Base-by-base conservation (phyloP, 768 basidiomycete genomes). In the Collybia mongolica region DNA sequence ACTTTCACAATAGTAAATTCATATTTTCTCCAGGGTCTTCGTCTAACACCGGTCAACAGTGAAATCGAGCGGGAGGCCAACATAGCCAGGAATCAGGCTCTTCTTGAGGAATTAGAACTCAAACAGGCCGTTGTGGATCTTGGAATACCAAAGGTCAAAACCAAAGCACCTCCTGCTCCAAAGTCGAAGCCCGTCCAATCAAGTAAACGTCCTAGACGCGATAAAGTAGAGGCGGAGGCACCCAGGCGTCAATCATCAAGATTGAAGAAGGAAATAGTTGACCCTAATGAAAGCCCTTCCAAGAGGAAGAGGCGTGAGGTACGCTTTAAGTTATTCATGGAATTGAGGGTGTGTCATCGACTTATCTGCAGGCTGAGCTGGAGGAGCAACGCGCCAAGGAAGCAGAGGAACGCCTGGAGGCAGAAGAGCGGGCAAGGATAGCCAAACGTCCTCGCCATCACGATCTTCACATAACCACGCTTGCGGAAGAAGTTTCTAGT, bases 21-120 rank as follows among this genome's bases (percentile, higher is more conserved):
- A 22, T 2, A 6, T 7, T 14, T 28, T 37, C 14, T 48, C 29
- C 1, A 18, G 5, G 5, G 15, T 19, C 15, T 17, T 24, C 20
- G 35, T 40, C 9, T 19, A 17, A n/a, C 51, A 18, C 44, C 42
- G 11, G 22, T 18, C 6, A 39, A 6, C 44, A 76, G 76, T 64
- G 90, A 91, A 68, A 69, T 77, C 18, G 86, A 90, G 56, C 83
- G 90, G 17, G 83, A 88, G 62, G 84, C 82, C 7, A 93, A 90
- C 59, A 90, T 93, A 39, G 89, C 87, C 11, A 79, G 87, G 44
- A 93, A 93, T 62, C 83, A 81, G 38, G 84, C 81, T 2, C 72
- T 92, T 7, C 73, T 93, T 32, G 83, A 88, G 55, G 68, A 89
- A 60, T 77, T 93, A 15, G 81, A 88, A 15, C 72, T 90, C 26